Evolutionary conservation across 208 protist species (phyloP).

Genomic region (Crithidia thermophila): DNA sequence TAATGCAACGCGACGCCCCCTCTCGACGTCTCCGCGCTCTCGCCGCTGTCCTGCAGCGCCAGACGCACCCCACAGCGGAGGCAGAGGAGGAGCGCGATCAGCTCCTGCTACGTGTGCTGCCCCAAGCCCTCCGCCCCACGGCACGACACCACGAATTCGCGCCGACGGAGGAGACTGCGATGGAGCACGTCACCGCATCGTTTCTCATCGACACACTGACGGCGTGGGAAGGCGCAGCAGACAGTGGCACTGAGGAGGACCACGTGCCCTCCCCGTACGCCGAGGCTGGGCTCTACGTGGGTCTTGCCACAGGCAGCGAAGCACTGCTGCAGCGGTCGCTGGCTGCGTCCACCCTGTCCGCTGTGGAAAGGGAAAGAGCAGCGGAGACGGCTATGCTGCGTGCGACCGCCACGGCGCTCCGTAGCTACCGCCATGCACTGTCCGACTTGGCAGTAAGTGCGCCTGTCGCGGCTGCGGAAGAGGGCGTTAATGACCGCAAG

Average conservation of each 20-base stretch:
- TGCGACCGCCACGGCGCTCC: background rate
- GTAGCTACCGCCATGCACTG: constrained; percentile 4
- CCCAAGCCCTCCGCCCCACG: background rate
- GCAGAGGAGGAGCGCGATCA: background rate
- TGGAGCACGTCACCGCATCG: background rate
- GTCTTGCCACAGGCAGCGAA: constrained; percentile 14
- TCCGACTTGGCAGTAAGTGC: background rate
- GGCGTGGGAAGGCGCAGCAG: background rate
- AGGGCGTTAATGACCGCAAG: background rate
- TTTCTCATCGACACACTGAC: background rate
- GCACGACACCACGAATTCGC: background rate
- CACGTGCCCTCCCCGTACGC: constrained; percentile 3
- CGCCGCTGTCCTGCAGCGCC: background rate
- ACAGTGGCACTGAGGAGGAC: background rate
- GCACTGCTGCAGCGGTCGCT: constrained; percentile 16
- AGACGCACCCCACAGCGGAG: background rate
- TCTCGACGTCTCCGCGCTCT: constrained; percentile 5
- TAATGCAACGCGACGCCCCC: background rate
- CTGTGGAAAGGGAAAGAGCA: too few species aligned
- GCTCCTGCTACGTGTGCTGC: constrained; percentile 3
- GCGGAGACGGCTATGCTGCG: background rate
- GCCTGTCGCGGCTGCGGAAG: background rate
- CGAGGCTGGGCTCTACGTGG: constrained; percentile 25
- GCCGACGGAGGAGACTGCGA: background rate
- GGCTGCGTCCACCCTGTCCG: too few species aligned